Evolutionary conservation across 2,329 filamentous ascomycete species (phyloP), one percentile per base, ranked within the genome.

Genomic region (Rutstroemia sp.): DNA sequence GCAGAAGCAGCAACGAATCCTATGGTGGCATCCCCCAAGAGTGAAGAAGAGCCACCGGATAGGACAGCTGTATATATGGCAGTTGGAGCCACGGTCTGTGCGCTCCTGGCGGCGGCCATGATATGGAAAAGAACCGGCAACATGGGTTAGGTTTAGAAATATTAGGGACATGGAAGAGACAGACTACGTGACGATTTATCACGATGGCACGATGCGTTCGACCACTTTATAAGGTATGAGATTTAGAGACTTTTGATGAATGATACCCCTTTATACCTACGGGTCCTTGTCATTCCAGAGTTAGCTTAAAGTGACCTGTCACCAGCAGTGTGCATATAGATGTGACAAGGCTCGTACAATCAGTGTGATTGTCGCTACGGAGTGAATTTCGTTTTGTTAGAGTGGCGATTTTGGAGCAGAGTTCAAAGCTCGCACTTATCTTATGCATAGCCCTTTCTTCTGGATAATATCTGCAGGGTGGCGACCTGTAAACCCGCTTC

Each of bases 1-100:
- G 94, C 94, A 6, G 94, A 97, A 72, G 88, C 89, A 42, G 92
- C 92, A 5, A 94, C 92, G 46, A 91, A 91, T 67, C 94, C 94
- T 0, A 91, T 86, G 64, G 88, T 84, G 0, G 92, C 87, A 0
- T 96, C 95, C 66, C 92, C 94, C 0, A 94, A 92, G 72, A 88
- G 81, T 54, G 90, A 96, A 61, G 92, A 96, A 65, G 90, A 94
- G 54, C 81, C 84, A 1, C 84, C 87, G 4, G 92, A 96, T 71
- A 82, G 89, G 64, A 90, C 91, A 60, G 86, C 88, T 60, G 76
- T 96, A 67, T 96, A 95, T 66, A 82, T 97, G 66, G 90, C 89
- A 2, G 74, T 95, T 4, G 89, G 88, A 0, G 92, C 89, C 0
- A 83, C 80, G 7, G 78, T 79, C 0, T 86, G 83, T 61, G 84